phyloP scores from a whole-genome alignment of 139 green algal genomes.

The Chlamydomonas schloesseri region DNA sequence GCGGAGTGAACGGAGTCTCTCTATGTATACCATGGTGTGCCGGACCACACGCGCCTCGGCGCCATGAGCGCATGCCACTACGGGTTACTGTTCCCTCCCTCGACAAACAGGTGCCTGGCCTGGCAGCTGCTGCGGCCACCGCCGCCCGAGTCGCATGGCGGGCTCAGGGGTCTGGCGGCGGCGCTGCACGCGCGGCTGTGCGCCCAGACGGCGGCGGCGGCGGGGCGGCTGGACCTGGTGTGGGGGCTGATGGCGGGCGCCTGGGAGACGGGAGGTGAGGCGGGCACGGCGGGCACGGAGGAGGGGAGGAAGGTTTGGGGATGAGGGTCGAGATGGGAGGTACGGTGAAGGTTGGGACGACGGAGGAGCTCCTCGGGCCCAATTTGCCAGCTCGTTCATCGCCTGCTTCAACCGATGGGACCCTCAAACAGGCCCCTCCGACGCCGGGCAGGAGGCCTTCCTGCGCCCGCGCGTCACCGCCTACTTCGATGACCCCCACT shows the following conservation, averaged over 20 bases:
- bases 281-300: background rate
- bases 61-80: background rate
- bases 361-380: too few relatives aligned
- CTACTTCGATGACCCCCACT: slow-evolving; percentile 67
- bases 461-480: slow-evolving; percentile 52
- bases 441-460: slow-evolving; percentile 53
- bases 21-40: too few relatives aligned
- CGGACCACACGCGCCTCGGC: too few relatives aligned
- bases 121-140: slow-evolving; percentile 25
- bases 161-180: slow-evolving; percentile 20
- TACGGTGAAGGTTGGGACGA: too few relatives aligned
- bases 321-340: background rate
- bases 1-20: too few relatives aligned
- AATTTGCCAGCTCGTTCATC: too few relatives aligned
- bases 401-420: too few relatives aligned
- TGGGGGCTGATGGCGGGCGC: slow-evolving; percentile 51
- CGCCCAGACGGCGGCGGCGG: slow-evolving; percentile 27
- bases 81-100: background rate
- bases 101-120: background rate
- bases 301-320: background rate
- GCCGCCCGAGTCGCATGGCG: background rate
- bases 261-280: slow-evolving; percentile 1
- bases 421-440: slow-evolving; percentile 18
- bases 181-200: slow-evolving; percentile 1
- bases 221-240: slow-evolving; percentile 53